Percentiles rank a stretch among this genome's conserved stretches.
phyloP scores from a whole-genome alignment of 1,284 basidiomycete species.

The Moniliophthora roreri region DNA sequence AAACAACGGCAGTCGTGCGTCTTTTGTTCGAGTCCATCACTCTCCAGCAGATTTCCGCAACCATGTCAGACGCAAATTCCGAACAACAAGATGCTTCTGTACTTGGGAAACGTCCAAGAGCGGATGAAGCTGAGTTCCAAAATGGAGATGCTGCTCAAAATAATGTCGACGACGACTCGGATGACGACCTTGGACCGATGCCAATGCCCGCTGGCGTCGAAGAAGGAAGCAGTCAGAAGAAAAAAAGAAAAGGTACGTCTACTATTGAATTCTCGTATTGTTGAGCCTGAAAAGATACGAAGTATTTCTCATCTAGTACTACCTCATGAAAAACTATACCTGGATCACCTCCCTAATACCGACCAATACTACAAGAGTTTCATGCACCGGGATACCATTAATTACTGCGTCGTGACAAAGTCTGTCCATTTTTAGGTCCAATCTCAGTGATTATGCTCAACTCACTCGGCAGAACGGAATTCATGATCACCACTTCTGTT shows the following conservation, averaged over 20 bases:
- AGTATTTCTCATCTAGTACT: conserved; percentile 35
- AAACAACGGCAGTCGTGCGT: no score
- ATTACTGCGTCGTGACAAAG: conserved; percentile 86
- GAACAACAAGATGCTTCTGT: conserved; percentile 37
- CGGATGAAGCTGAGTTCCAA: conserved; percentile 20
- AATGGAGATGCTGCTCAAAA: conserved; percentile 19
- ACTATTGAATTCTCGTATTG: conserved; percentile 26
- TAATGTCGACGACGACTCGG: conserved; percentile 52
- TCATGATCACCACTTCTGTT: conserved; percentile 90
- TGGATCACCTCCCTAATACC: conserved; percentile 89
- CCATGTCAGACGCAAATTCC: conserved; percentile 34
- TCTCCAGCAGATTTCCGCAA: neutral
- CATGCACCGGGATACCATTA: conserved; percentile 96
- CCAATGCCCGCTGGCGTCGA: conserved; percentile 58
- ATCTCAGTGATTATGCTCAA: conserved; percentile 6
- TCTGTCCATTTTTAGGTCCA: conserved; percentile 34
- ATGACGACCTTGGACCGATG: conserved; percentile 79
- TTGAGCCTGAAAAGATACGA: conserved; percentile 39
- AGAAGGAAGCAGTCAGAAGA: conserved; percentile 45
- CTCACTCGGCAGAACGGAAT: conserved; percentile 69
- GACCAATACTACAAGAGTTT: conserved; percentile 97
- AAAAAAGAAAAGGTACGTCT: conserved; percentile 69
- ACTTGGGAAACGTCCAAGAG: conserved; percentile 62
- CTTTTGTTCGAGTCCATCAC: no score
- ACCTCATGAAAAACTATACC: conserved; percentile 69